Evolutionary conservation across 2,329 filamentous ascomycete species (phyloP).

Genomic region (Fusarium agapanthi): DNA sequence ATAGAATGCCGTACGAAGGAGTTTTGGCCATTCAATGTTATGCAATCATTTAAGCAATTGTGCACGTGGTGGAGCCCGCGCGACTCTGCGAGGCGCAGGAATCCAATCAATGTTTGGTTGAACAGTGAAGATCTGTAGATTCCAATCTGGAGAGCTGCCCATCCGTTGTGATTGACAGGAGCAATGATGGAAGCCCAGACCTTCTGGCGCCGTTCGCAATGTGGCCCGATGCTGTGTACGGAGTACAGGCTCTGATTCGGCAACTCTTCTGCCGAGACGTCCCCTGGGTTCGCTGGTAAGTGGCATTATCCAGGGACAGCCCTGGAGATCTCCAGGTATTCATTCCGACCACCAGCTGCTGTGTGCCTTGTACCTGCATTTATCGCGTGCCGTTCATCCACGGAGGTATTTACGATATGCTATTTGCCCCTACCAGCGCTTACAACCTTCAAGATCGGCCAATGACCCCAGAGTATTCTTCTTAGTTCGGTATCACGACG

Average conservation of each 20-base stretch:
- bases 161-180: conserved; percentile 33
- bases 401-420: conserved; percentile 34
- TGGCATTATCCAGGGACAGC: conserved; percentile 3
- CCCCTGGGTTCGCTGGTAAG: neutral
- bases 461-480: conserved; percentile 8
- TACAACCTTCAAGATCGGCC: conserved; percentile 17
- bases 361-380: conserved; percentile 38
- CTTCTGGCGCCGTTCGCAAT: conserved; percentile 29
- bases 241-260: conserved; percentile 8
- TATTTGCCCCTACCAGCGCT: conserved; percentile 21
- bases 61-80: conserved; percentile 20
- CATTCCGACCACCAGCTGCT: conserved; percentile 4
- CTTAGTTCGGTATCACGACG: conserved; percentile 23
- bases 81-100: conserved; percentile 24
- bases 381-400: conserved; percentile 14
- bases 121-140: conserved; percentile 35
- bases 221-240: neutral
- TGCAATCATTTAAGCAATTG: conserved; percentile 15
- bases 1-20: conserved; percentile 22
- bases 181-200: conserved; percentile 31
- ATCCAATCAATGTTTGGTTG: conserved; percentile 32
- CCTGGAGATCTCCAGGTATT: conserved; percentile 30
- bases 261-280: conserved; percentile 8
- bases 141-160: conserved; percentile 23
- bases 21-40: conserved; percentile 17